A percentile compares a stretch with the other conserved stretches of the same genome.
Conservation (phyloP, 352 stramenopile genomes). For the Thalassiosira mediterranea region DNA sequence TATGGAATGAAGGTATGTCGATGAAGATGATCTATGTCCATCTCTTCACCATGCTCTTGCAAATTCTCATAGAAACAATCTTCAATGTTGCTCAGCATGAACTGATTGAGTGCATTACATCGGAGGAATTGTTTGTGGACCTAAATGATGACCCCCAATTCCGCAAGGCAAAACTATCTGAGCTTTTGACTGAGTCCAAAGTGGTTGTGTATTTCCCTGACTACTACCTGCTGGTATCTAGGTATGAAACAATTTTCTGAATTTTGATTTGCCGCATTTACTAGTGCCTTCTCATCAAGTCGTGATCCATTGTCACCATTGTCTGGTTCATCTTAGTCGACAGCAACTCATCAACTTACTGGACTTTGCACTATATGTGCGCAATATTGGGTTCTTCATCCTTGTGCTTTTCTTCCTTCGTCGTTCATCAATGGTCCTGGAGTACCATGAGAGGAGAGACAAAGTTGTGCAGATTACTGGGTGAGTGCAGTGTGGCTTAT, state of each 20-base stretch:
- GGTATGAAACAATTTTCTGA: conserved; percentile 12
- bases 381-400: conserved; percentile 66
- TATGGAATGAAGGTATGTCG: conserved; percentile 45
- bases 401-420: conserved; percentile 29
- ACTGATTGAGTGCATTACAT: conserved; percentile 65
- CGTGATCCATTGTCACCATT: too few relatives aligned
- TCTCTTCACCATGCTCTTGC: conserved; percentile 1
- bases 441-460: conserved; percentile 39
- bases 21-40: not conserved
- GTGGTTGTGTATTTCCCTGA: conserved; percentile 69
- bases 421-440: conserved; percentile 18
- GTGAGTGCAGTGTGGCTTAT: conserved; percentile 18
- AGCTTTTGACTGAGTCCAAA: conserved; percentile 67
- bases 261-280: conserved; percentile 2
- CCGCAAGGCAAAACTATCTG: conserved; percentile 50
- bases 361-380: conserved; percentile 62
- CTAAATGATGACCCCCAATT: conserved; percentile 65
- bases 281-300: conserved; percentile 7
- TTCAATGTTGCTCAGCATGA: conserved; percentile 69
- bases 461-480: conserved; percentile 62
- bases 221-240: conserved; percentile 63
- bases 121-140: conserved; percentile 59
- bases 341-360: conserved; percentile 71
- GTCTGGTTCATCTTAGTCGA: conserved; percentile 12
- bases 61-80: too few relatives aligned